Percentiles rank a stretch among this genome's conserved stretches.
Conservation (phyloP, 73 alveolate species). For the Urostyla sp. region DNA sequence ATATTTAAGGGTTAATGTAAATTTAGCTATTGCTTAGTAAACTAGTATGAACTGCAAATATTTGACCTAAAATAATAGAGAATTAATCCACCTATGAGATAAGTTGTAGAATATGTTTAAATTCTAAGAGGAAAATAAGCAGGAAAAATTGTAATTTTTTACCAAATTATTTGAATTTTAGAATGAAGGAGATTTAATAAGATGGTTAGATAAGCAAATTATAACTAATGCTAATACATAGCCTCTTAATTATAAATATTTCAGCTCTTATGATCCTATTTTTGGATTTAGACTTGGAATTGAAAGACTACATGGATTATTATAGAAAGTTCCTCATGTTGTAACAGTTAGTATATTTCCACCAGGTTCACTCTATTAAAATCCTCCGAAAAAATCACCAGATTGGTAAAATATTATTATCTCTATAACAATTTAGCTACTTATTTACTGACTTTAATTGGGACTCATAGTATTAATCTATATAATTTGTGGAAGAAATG, state of each 20-base stretch:
- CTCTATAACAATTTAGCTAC: too few species aligned
- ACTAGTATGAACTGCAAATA: conserved; percentile 53
- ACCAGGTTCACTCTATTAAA: conserved; percentile 27
- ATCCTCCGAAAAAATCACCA: conserved; percentile 6
- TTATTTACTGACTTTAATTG: conserved; percentile 8
- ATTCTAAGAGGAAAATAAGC: conserved; percentile 18
- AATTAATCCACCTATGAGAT: conserved; percentile 56
- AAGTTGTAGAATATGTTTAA: conserved; percentile 21
- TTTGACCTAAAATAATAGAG: conserved; percentile 56
- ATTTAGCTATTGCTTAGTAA: conserved; percentile 37
- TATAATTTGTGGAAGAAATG: conserved; percentile 1
- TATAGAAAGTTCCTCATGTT: conserved; percentile 9
- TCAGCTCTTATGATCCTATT: conserved; percentile 67
- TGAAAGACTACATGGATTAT: conserved; percentile 67
- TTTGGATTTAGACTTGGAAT: conserved; percentile 77
- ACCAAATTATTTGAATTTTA: not conserved
- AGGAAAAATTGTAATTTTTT: not conserved
- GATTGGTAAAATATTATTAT: too few species aligned
- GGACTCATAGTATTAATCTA: conserved; percentile 23
- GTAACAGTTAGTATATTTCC: conserved; percentile 23
- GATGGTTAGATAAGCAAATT: conserved; percentile 41
- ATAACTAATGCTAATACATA: conserved; percentile 30
- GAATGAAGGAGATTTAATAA: conserved; percentile 21
- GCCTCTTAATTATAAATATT: conserved; percentile 64
- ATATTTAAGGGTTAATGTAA: too few species aligned